Conservation (phyloP, 192 early-diverging fungal species). For the Coemansia javaensis region DNA sequence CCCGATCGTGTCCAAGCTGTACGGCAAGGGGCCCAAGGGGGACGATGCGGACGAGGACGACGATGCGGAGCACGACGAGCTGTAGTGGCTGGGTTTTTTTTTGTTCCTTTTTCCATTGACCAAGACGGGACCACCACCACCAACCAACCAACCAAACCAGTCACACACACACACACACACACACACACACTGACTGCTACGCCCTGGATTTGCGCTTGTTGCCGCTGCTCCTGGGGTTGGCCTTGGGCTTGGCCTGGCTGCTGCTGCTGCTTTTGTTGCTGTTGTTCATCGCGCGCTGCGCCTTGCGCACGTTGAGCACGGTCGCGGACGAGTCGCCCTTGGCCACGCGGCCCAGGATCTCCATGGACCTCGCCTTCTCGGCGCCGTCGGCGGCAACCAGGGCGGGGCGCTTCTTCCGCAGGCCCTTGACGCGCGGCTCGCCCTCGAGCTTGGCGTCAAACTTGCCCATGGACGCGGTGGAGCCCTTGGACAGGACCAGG, state of each 20-base stretch:
- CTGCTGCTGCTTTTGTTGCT: conserved; percentile 32
- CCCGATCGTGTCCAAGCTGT: conserved; percentile 91
- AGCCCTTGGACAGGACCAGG: conserved; percentile 68
- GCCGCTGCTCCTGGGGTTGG: too few relatives aligned
- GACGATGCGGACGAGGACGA: conserved; percentile 59
- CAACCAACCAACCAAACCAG: too few relatives aligned
- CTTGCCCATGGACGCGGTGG: conserved; percentile 88
- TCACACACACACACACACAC: too few relatives aligned
- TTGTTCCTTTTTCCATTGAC: too few relatives aligned
- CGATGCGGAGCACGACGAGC: conserved; percentile 51
- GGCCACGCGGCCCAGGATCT: conserved; percentile 64
- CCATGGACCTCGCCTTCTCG: conserved; percentile 68
- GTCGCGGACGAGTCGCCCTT: conserved; percentile 41
- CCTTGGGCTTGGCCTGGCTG: too few relatives aligned
- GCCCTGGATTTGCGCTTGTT: too few relatives aligned
- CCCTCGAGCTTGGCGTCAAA: conserved; percentile 81
- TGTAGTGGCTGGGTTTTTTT: conserved; percentile 10
- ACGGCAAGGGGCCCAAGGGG: conserved; percentile 57
- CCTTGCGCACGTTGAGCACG: conserved; percentile 49
- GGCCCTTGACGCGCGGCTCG: conserved; percentile 80
- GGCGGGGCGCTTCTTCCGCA: conserved; percentile 67
- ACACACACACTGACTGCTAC: too few relatives aligned
- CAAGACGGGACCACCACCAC: too few relatives aligned
- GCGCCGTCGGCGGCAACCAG: conserved; percentile 57
- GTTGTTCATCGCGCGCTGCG: conserved; percentile 45